phyloP scores from a whole-genome alignment of 306 rosid genomes.

The Acacia confusa region DNA sequence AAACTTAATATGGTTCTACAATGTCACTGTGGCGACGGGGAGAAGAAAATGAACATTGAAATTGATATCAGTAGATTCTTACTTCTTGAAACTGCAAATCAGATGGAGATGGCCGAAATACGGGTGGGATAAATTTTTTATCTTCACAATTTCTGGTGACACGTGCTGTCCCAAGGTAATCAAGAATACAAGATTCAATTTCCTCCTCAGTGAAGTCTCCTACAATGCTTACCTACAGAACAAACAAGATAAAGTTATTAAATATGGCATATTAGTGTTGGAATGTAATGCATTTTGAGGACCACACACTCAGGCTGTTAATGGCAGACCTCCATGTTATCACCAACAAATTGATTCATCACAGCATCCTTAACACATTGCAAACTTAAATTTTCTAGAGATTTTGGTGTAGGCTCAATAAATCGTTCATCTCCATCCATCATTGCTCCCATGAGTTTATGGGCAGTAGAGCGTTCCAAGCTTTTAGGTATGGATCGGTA shows the following conservation, averaged over 20 bases:
- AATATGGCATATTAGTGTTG: constrained; percentile 24
- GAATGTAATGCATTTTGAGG: constrained; percentile 12
- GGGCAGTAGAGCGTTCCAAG: constrained; percentile 99
- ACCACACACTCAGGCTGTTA: constrained; percentile 24
- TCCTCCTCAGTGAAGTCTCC: constrained; percentile 93
- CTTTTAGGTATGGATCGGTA: constrained; percentile 98
- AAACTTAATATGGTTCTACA: constrained; percentile 3
- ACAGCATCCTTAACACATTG: constrained; percentile 90
- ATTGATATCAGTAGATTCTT: constrained; percentile 41
- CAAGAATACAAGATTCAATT: constrained; percentile 88
- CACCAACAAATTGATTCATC: constrained; percentile 88
- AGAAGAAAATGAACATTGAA: background rate
- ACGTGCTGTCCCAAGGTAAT: constrained; percentile 90
- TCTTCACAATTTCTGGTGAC: constrained; percentile 45
- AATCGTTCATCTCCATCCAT: constrained; percentile 92
- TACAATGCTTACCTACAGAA: constrained; percentile 78
- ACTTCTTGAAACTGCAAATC: constrained; percentile 90
- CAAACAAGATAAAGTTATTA: background rate
- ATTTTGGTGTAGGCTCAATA: constrained; percentile 91
- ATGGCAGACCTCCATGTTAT: constrained; percentile 89
- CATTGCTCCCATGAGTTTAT: constrained; percentile 99
- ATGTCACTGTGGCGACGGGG: background rate
- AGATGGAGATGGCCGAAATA: constrained; percentile 74
- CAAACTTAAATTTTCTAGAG: constrained; percentile 79
- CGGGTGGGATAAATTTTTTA: constrained; percentile 52